Evolutionary conservation across 208 protist species (phyloP).

Genomic region (Leishmania mexicana): DNA sequence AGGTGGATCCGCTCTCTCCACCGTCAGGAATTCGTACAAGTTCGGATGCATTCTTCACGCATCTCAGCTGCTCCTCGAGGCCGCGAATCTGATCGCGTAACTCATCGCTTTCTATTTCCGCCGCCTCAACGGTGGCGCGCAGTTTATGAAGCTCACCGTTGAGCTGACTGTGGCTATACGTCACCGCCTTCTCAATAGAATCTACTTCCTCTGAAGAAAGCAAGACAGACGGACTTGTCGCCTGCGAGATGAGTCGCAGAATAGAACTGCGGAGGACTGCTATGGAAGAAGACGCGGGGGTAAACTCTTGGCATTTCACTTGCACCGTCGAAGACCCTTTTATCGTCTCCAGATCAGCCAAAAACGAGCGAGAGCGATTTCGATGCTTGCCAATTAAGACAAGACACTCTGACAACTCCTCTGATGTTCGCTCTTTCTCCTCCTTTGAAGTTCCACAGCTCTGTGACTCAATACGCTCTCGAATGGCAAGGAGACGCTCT

Average conservation of each 20-base stretch:
- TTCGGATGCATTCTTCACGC: neutral
- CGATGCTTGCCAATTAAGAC: slow-evolving; percentile 25
- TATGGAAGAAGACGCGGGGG: slow-evolving; percentile 4
- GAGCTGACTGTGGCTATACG: neutral
- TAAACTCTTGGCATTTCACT: slow-evolving; percentile 5
- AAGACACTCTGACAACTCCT: slow-evolving; percentile 27
- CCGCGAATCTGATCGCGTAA: neutral
- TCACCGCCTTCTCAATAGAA: slow-evolving; percentile 7
- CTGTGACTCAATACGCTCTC: slow-evolving; percentile 23
- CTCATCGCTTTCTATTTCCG: neutral
- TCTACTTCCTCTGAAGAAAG: slow-evolving; percentile 23
- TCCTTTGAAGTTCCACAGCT: neutral
- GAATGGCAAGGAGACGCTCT: slow-evolving; percentile 20
- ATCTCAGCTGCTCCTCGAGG: slow-evolving; percentile 12
- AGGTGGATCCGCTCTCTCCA: neutral
- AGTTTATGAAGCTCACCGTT: neutral
- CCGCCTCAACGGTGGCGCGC: neutral
- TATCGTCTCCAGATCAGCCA: slow-evolving; percentile 12
- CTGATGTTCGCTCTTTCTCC: slow-evolving; percentile 18
- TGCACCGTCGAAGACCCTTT: neutral
- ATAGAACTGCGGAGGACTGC: slow-evolving; percentile 26
- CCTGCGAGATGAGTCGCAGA: slow-evolving; percentile 6
- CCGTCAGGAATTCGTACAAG: neutral
- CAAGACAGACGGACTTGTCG: neutral
- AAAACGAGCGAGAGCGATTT: slow-evolving; percentile 18